Evolutionary conservation across 1,284 basidiomycete species (phyloP).

Genomic region (Cutaneotrichosporon daszewskae): DNA sequence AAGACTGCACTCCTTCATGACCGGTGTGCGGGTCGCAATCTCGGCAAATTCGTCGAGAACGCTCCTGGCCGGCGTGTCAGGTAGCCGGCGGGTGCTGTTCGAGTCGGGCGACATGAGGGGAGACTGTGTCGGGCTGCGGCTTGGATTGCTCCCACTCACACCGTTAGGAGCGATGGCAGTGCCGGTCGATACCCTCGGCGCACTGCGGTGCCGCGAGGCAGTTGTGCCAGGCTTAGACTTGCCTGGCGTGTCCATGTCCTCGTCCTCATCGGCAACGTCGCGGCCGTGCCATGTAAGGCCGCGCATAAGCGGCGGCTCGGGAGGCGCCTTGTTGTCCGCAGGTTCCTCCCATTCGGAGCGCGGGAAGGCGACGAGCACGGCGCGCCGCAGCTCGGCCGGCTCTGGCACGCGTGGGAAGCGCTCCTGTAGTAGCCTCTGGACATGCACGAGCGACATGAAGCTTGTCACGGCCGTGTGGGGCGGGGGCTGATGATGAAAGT

Average conservation of each 20-base stretch:
- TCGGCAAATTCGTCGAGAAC: conserved; percentile 43
- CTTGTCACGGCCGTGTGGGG: conserved; percentile 31
- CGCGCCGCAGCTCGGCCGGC: conserved; percentile 32
- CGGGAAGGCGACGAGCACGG: conserved; percentile 40
- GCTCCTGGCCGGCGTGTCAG: conserved; percentile 38
- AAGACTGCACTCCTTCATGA: conserved; percentile 16
- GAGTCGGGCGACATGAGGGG: conserved; percentile 39
- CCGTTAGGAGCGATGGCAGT: conserved; percentile 4
- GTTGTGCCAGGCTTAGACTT: background rate
- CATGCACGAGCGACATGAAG: conserved; percentile 36
- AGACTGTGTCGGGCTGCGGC: conserved; percentile 32
- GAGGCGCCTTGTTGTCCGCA: conserved; percentile 21
- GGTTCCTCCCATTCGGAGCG: conserved; percentile 37
- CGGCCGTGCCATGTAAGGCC: conserved; percentile 43
- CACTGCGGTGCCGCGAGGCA: background rate
- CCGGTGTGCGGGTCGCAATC: conserved; percentile 39
- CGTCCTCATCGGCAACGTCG: conserved; percentile 32
- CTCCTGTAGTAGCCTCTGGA: conserved; percentile 37
- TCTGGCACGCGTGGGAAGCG: conserved; percentile 41
- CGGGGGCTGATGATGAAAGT: conserved; percentile 41
- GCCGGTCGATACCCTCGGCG: background rate
- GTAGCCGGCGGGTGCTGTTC: conserved; percentile 24
- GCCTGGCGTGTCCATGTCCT: conserved; percentile 15
- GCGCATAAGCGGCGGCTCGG: conserved; percentile 38
- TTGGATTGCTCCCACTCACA: conserved; percentile 3